These are phyloP conservation scores for Penicillium crustosum DNA, from an alignment of 2,329 filamentous ascomycete genomes.

Conservation along the genomic window DNA sequence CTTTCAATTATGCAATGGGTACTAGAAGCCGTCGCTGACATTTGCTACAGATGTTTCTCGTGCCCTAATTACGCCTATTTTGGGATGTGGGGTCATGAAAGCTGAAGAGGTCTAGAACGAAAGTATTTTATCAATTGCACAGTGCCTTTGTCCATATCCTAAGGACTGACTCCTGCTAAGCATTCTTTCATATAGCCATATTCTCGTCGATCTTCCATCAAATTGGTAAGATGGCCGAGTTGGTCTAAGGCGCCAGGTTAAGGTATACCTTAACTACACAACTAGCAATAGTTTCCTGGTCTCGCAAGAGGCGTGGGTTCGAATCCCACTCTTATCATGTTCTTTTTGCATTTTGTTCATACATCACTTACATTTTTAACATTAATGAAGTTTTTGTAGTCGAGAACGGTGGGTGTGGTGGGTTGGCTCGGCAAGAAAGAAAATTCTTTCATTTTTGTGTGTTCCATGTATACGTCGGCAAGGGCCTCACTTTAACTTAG, in stretches of 20 bases:
- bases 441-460: neutral
- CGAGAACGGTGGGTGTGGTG: neutral
- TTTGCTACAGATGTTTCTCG: no score
- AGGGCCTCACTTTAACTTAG: neutral
- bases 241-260: conserved; percentile 37
- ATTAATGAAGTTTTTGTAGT: neutral
- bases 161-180: no score
- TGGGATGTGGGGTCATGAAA: no score
- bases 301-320: conserved; percentile 14
- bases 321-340: conserved; percentile 13
- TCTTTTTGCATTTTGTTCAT: neutral
- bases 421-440: neutral
- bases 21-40: no score
- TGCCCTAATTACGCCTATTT: no score
- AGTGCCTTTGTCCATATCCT: no score
- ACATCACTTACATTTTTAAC: neutral
- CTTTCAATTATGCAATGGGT: no score
- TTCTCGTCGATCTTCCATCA: neutral
- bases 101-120: no score
- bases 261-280: conserved; percentile 28
- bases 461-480: neutral
- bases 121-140: no score
- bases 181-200: neutral
- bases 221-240: conserved; percentile 35
- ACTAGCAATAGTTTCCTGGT: conserved; percentile 15